These are phyloP conservation scores for Heracleum sosnowskyi DNA, from an alignment of 129 eudicot genomes.

Conservation along the genomic window DNA sequence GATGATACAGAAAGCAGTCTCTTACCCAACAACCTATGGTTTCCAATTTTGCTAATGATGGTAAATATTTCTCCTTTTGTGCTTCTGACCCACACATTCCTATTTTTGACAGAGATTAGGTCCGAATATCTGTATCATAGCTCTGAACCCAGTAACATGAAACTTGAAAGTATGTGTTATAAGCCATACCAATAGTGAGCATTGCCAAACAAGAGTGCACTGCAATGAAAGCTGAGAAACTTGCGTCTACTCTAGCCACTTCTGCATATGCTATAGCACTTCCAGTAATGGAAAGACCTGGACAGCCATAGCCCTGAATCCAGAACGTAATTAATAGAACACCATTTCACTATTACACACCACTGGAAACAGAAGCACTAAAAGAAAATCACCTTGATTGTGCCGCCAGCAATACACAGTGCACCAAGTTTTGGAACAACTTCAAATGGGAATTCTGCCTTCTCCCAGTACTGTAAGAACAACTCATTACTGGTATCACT, in stretches of 20 bases:
- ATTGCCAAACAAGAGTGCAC: slow-evolving; percentile 93
- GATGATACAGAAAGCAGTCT: slow-evolving; percentile 10
- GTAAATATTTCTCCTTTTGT: slow-evolving; percentile 79
- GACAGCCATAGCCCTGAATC: slow-evolving; percentile 91
- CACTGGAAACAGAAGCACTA: not conserved
- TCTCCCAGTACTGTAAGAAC: slow-evolving; percentile 89
- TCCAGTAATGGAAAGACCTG: slow-evolving; percentile 81
- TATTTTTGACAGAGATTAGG: slow-evolving; percentile 31
- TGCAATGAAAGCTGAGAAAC: slow-evolving; percentile 86
- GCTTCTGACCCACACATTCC: slow-evolving; percentile 77
- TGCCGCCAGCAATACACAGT: slow-evolving; percentile 77
- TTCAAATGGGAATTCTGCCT: slow-evolving; percentile 95
- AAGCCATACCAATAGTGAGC: slow-evolving; percentile 79
- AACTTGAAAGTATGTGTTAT: slow-evolving; percentile 1
- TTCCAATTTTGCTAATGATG: slow-evolving; percentile 68
- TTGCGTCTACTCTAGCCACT: slow-evolving; percentile 94
- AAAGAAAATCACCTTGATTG: slow-evolving; percentile 61
- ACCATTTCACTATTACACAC: not conserved
- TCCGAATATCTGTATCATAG: not conserved
- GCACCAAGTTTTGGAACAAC: slow-evolving; percentile 84
- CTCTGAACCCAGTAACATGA: not conserved
- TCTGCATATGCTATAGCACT: slow-evolving; percentile 84
- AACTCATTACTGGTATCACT: slow-evolving; percentile 21
- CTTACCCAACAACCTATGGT: slow-evolving; percentile 91
- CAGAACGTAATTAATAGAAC: slow-evolving; percentile 1